Evolutionary conservation across 2,329 filamentous ascomycete genomes (phyloP).

Genomic region (Chaetomiaceae sp.): DNA sequence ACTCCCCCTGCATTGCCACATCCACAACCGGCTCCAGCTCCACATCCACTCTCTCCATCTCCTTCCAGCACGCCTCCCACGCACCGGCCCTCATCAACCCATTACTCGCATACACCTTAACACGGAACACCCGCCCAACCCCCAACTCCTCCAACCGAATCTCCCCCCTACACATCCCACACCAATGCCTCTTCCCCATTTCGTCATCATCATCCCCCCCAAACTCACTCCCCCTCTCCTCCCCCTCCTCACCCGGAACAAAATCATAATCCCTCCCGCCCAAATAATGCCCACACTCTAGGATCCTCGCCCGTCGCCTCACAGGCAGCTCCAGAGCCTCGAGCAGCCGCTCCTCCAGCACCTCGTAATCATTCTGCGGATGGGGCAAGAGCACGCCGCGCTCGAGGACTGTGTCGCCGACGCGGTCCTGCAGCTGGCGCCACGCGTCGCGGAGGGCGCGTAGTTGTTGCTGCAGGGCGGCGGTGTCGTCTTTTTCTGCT

Average conservation of each 20-base stretch:
- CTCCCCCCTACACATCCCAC: constrained; percentile 49
- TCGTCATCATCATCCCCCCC: constrained; percentile 37
- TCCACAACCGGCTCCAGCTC: constrained; percentile 76
- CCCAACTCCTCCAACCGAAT: constrained; percentile 52
- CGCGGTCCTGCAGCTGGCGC: constrained; percentile 62
- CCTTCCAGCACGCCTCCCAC: constrained; percentile 90
- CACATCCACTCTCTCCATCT: constrained; percentile 98
- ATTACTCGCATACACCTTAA: constrained; percentile 93
- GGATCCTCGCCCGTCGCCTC: constrained; percentile 58
- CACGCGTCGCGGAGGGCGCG: constrained; percentile 57
- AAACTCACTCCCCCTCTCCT: constrained; percentile 40
- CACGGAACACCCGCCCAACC: constrained; percentile 58
- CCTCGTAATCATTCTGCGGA: constrained; percentile 73
- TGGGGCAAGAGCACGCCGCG: constrained; percentile 72
- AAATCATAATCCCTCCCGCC: too few species aligned
- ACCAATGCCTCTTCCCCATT: constrained; percentile 48
- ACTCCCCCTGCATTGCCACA: constrained; percentile 50
- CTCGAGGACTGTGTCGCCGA: constrained; percentile 67
- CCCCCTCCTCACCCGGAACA: too few species aligned
- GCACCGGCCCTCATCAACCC: constrained; percentile 87
- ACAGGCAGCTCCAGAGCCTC: constrained; percentile 69
- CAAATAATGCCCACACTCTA: constrained; percentile 73
- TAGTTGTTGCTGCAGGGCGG: constrained; percentile 39
- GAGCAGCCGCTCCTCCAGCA: constrained; percentile 71
- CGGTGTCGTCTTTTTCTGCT: too few species aligned